Evolutionary conservation across 2,329 filamentous ascomycete species (phyloP), one percentile per base, ranked within the genome.

Genomic region (Amauroascus verrucosus): DNA sequence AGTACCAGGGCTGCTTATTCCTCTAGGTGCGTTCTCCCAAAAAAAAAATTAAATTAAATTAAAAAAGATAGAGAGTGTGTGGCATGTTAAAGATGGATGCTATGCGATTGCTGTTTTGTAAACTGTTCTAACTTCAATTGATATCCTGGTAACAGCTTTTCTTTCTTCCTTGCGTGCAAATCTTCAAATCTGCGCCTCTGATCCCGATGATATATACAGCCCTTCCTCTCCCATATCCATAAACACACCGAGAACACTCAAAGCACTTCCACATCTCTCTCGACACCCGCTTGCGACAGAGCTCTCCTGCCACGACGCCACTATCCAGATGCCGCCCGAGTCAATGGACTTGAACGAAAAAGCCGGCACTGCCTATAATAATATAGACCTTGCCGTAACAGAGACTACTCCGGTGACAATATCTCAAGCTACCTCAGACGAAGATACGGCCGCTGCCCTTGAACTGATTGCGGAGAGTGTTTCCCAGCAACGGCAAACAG

Each of bases 111-210:
- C n/a, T n/a, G n/a, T n/a, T n/a, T n/a, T n/a, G n/a, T 3, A 1
- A 18, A 16, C 1, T 2, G 24, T 9, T 28, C 38, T 51, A 35
- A 51, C 37, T n/a, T 38, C 6, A 35, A 11, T 45, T 26, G 46
- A 24, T 16, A 47, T 51, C 43, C 40, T 47, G n/a, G n/a, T 52
- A 50, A 8, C 68, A 93, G 87, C 86, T 24, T 93, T 93, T 74
- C 85, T 93, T 70, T 85, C 82, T 53, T 91, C 88, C 61, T 77
- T 93, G 14, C 82, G 86, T 60, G 85, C 85, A 58, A 93, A 93
- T 64, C 79, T 93, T 53, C 83, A 84, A 61, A 81, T 91, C 54
- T 77, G 73, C n/a, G 53, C 53, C 75, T 50, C 65, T 60, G 54
- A 55, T 6, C 41, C 48, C 14, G 54, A 60, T 33, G 53, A 56